Evolutionary conservation across 768 basidiomycete genomes (phyloP).

Genomic region (Leccinum imitatum): DNA sequence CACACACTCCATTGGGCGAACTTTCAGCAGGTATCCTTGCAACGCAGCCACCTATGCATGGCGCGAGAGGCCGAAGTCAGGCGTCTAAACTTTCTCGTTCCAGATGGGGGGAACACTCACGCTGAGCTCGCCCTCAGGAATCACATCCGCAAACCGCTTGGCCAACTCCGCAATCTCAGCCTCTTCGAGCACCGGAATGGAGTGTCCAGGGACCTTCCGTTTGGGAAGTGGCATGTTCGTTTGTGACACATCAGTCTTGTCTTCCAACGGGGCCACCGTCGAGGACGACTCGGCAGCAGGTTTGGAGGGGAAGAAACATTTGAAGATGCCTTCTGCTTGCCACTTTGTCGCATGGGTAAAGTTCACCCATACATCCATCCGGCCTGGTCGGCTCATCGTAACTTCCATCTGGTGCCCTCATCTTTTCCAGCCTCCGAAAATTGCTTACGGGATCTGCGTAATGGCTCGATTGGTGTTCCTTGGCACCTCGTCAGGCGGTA

Average conservation of each 20-base stretch:
- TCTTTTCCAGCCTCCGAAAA: no score
- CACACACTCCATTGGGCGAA: conserved; percentile 80
- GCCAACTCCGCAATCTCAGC: conserved; percentile 75
- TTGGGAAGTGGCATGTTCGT: conserved; percentile 67
- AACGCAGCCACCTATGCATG: conserved; percentile 66
- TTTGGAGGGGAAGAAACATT: conserved; percentile 86
- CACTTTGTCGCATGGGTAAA: conserved; percentile 89
- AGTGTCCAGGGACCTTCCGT: conserved; percentile 56
- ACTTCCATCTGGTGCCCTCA: no score
- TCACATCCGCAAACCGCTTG: conserved; percentile 76
- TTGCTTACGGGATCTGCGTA: no score
- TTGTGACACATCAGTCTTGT: conserved; percentile 50
- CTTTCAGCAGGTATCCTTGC: conserved; percentile 85
- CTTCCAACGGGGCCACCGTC: conserved; percentile 15
- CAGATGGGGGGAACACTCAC: conserved; percentile 42
- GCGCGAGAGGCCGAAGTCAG: background rate
- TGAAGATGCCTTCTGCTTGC: conserved; percentile 93
- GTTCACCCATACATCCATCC: conserved; percentile 92
- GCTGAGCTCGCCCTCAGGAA: conserved; percentile 86
- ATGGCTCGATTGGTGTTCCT: no score
- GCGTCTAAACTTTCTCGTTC: background rate
- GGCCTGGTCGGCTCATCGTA: conserved; percentile 66
- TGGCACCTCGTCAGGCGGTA: no score
- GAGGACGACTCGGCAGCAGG: conserved; percentile 15
- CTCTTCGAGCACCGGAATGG: conserved; percentile 70